Evolutionary conservation across 106 monocot genomes (phyloP).

Genomic region (Cymbidium sinense): DNA sequence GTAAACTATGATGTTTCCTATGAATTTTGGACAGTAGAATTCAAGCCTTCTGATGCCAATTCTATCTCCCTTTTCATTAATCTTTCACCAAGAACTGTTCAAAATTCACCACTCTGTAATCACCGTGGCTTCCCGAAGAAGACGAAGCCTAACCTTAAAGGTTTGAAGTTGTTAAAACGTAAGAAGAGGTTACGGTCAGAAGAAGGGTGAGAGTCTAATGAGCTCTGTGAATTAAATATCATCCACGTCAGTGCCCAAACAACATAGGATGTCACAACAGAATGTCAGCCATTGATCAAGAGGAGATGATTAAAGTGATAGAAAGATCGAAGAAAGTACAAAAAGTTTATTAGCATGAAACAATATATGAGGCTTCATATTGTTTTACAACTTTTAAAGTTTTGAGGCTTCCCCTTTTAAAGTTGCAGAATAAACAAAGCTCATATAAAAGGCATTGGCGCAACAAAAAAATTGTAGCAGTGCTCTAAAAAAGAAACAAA

Average conservation of each 20-base stretch:
- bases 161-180: no score
- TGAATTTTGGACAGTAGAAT: not conserved
- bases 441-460: no score
- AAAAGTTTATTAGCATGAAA: no score
- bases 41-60: not conserved
- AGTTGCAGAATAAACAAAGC: no score
- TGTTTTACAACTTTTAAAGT: no score
- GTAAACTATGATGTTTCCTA: not conserved
- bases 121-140: not conserved
- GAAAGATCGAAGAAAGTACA: no score
- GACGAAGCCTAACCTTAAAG: not conserved
- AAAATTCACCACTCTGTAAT: not conserved
- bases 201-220: no score
- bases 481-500: no score
- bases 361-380: no score
- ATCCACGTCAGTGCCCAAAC: not conserved
- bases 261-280: conserved; percentile 2
- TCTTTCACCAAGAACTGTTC: not conserved
- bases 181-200: not conserved
- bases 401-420: no score
- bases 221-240: no score
- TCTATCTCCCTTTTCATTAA: not conserved
- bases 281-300: conserved; percentile 2
- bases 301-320: conserved; percentile 12
- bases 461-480: no score